Percentiles rank a stretch among this genome's conserved stretches.
phyloP scores from a whole-genome alignment of 257 asterid genomes.

The Penstemon barbatus region DNA sequence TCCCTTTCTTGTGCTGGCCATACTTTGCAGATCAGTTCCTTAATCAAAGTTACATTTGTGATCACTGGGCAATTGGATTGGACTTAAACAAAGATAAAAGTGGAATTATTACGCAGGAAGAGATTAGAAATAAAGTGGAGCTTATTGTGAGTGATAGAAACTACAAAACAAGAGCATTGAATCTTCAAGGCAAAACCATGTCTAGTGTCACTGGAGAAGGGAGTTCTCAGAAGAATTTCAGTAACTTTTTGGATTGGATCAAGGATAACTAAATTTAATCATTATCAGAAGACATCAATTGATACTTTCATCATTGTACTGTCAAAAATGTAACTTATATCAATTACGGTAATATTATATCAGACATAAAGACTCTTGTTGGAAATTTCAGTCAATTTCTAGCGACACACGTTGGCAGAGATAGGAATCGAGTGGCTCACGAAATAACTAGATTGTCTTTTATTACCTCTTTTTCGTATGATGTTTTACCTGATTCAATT shows the following conservation, averaged over 20 bases:
- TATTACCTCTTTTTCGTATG: too few species aligned
- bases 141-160: conserved; percentile 25
- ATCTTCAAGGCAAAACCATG: conserved; percentile 35
- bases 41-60: conserved; percentile 25
- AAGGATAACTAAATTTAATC: conserved; percentile 18
- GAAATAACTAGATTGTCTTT: too few species aligned
- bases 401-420: too few species aligned
- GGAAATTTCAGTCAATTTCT: too few species aligned
- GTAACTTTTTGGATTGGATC: conserved; percentile 45
- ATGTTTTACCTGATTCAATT: too few species aligned
- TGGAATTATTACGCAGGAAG: conserved; percentile 35
- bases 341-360: too few species aligned
- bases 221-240: conserved; percentile 37
- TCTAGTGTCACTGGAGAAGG: conserved; percentile 28
- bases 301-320: too few species aligned
- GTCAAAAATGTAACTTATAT: too few species aligned
- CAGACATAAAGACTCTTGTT: too few species aligned
- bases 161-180: conserved; percentile 31
- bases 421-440: too few species aligned
- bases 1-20: conserved; percentile 31
- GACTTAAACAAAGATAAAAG: conserved; percentile 24
- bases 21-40: conserved; percentile 23
- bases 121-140: conserved; percentile 39
- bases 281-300: too few species aligned
- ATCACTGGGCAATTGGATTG: conserved; percentile 22